Conservation (phyloP, 2,329 filamentous ascomycete genomes). For the Cercospora zeae-maydis region DNA sequence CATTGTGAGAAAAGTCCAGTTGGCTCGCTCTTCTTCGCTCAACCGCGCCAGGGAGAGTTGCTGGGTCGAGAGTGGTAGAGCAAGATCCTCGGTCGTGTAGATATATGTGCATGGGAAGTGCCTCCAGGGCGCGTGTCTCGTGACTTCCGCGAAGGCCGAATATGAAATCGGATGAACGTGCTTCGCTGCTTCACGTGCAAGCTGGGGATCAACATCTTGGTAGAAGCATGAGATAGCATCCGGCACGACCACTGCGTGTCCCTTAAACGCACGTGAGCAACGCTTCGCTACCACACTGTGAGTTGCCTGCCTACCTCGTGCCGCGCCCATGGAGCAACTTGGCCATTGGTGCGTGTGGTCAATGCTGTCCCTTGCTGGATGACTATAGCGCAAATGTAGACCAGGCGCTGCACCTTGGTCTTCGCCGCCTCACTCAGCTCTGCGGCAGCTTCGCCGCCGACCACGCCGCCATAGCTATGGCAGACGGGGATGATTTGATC, state of each 20-base stretch:
- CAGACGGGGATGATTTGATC: constrained; percentile 21
- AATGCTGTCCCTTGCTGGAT: constrained; percentile 11
- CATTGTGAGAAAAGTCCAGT: constrained; percentile 12
- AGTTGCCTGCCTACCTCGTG: background rate
- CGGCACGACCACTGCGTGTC: constrained; percentile 9
- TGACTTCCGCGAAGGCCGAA: constrained; percentile 11
- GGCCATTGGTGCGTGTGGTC: background rate
- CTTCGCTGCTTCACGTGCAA: constrained; percentile 18
- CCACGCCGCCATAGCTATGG: constrained; percentile 23
- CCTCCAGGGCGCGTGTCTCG: constrained; percentile 18
- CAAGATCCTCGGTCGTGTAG: constrained; percentile 19
- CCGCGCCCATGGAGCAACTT: constrained; percentile 17
- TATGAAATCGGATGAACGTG: constrained; percentile 9
- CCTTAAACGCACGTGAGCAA: background rate
- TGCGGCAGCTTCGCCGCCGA: constrained; percentile 23
- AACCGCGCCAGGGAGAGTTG: constrained; percentile 4
- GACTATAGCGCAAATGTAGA: constrained; percentile 24
- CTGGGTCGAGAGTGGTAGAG: constrained; percentile 5
- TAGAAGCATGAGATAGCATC: constrained; percentile 20
- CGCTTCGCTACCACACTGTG: background rate
- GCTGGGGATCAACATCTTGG: constrained; percentile 18
- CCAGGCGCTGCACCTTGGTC: constrained; percentile 15
- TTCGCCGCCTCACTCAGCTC: constrained; percentile 13
- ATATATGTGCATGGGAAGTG: constrained; percentile 22
- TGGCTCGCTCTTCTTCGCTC: constrained; percentile 10